These are phyloP conservation scores for barrel medic (Medicago truncatula) DNA, from an alignment of 306 rosid species.

Conservation along the genomic window DNA sequence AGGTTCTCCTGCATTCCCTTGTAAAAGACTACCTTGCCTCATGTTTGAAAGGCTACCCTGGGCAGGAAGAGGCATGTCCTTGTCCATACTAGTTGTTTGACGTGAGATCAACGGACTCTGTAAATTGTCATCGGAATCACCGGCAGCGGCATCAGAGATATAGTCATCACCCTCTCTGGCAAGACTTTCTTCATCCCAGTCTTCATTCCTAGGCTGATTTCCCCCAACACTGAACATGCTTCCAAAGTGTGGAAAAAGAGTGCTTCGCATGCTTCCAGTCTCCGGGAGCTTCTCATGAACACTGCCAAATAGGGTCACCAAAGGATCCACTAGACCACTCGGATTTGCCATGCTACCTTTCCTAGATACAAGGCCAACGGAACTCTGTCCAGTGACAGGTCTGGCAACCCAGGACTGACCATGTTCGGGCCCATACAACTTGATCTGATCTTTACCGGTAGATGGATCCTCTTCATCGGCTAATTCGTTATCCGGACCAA, in stretches of 20 bases:
- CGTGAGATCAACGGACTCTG: constrained; percentile 86
- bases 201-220: constrained; percentile 76
- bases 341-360: constrained; percentile 79
- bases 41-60: constrained; percentile 73
- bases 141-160: constrained; percentile 66
- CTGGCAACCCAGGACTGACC: constrained; percentile 94
- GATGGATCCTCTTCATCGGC: constrained; percentile 67
- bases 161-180: constrained; percentile 84
- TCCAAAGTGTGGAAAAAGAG: constrained; percentile 94
- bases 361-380: constrained; percentile 66
- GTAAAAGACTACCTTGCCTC: constrained; percentile 65
- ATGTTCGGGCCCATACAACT: constrained; percentile 76
- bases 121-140: constrained; percentile 81
- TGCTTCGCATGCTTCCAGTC: constrained; percentile 85
- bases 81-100: constrained; percentile 85
- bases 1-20: constrained; percentile 66
- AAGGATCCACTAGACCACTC: constrained; percentile 78
- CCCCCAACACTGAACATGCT: constrained; percentile 97
- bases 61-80: constrained; percentile 64
- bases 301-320: constrained; percentile 91
- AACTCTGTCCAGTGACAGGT: constrained; percentile 73
- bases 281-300: constrained; percentile 84
- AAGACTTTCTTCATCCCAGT: constrained; percentile 95
- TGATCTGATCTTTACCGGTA: constrained; percentile 63
- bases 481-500: constrained; percentile 74